Evolutionary conservation across 1,284 basidiomycete genomes (phyloP).

Genomic region (Sphagnurus paluster): DNA sequence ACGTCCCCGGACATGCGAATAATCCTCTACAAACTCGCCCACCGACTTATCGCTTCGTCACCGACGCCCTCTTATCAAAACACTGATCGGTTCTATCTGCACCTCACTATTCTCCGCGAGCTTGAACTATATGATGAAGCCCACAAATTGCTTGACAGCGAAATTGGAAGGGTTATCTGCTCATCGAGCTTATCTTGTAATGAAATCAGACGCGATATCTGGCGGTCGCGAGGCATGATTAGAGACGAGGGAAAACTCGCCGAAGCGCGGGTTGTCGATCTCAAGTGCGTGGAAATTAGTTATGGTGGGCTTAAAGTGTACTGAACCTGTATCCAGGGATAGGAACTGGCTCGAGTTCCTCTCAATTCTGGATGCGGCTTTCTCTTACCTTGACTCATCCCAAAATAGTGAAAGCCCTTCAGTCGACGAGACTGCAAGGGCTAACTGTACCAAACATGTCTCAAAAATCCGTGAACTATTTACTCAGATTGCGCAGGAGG

Average conservation of each 20-base stretch:
- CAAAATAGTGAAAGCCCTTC: slow-evolving; percentile 20
- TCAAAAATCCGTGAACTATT: slow-evolving; percentile 55
- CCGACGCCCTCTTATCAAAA: slow-evolving; percentile 60
- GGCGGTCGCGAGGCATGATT: slow-evolving; percentile 50
- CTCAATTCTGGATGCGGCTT: slow-evolving; percentile 67
- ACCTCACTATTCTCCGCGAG: slow-evolving; percentile 70
- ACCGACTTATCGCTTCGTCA: slow-evolving; percentile 61
- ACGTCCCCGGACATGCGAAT: slow-evolving; percentile 62
- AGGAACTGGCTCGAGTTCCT: slow-evolving; percentile 86
- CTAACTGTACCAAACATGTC: slow-evolving; percentile 40
- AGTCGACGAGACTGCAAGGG: slow-evolving; percentile 30
- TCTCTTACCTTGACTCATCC: slow-evolving; percentile 41
- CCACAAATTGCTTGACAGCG: slow-evolving; percentile 64
- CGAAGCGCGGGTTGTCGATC: slow-evolving; percentile 53
- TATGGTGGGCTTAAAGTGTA: slow-evolving; percentile 14
- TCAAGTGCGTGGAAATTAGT: slow-evolving; percentile 43
- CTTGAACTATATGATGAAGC: slow-evolving; percentile 71
- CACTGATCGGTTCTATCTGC: slow-evolving; percentile 76
- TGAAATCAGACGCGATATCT: slow-evolving; percentile 71
- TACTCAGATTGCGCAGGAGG: slow-evolving; percentile 51
- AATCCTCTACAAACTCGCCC: slow-evolving; percentile 71
- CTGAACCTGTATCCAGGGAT: slow-evolving; percentile 49
- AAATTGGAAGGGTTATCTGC: slow-evolving; percentile 65
- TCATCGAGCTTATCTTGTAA: slow-evolving; percentile 74
- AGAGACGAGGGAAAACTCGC: slow-evolving; percentile 63